A percentile compares a stretch with the other conserved stretches of the same genome.
These are phyloP conservation scores for Microsporum ferrugineum DNA, from an alignment of 2,329 filamentous ascomycete genomes.

Conservation along the genomic window DNA sequence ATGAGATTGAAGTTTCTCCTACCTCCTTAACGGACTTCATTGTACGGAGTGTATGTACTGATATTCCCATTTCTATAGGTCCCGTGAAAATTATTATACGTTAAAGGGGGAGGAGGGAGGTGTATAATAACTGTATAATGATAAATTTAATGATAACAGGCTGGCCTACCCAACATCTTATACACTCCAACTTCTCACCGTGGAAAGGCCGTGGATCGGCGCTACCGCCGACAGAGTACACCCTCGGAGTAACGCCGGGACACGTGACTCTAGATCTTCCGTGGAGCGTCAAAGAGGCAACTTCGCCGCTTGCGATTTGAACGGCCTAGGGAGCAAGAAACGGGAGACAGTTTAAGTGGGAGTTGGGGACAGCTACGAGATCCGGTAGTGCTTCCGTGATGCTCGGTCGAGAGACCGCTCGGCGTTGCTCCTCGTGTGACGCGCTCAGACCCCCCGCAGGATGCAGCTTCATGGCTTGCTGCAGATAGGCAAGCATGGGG, in stretches of 20 bases:
- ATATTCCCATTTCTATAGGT: too few species aligned
- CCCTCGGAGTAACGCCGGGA: neutral
- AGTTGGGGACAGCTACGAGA: neutral
- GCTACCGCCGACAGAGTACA: neutral
- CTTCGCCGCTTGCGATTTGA: neutral
- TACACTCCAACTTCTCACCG: neutral
- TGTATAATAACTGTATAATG: too few species aligned
- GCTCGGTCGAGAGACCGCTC: neutral
- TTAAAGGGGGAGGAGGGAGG: too few species aligned
- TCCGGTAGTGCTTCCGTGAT: neutral
- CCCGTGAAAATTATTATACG: too few species aligned
- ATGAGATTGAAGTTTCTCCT: neutral
- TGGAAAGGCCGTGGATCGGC: neutral
- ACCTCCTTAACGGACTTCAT: too few species aligned
- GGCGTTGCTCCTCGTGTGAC: constrained; percentile 7
- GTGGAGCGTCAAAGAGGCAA: neutral
- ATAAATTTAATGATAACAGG: too few species aligned
- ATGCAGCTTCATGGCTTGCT: neutral
- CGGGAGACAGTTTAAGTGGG: neutral
- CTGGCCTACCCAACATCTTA: too few species aligned
- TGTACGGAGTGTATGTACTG: too few species aligned
- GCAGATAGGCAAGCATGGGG: neutral
- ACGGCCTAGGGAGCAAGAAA: neutral
- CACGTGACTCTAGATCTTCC: neutral
- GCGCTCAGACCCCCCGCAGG: neutral